Percentiles rank a stretch among this genome's conserved stretches.
Evolutionary conservation across 257 asterid genomes (phyloP).

Genomic region (Leonotis leonurus): DNA sequence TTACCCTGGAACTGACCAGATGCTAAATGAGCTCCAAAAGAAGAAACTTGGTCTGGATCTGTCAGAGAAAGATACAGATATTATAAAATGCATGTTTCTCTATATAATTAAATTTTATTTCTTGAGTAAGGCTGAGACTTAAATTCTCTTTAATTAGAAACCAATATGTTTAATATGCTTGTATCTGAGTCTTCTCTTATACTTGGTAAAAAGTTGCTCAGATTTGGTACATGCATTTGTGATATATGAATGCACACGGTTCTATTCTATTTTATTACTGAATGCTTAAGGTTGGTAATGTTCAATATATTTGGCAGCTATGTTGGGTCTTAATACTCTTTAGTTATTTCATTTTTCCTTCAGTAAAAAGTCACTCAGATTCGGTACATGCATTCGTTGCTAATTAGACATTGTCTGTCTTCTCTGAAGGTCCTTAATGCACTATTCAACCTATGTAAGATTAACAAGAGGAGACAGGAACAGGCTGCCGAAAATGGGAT

Average conservation of each 20-base stretch:
- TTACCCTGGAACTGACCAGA: background rate
- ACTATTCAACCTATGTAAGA: constrained; percentile 94
- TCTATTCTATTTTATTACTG: background rate
- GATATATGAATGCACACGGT: background rate
- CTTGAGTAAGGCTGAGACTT: no score
- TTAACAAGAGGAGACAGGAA: constrained; percentile 97
- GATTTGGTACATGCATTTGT: background rate
- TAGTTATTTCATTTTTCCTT: background rate
- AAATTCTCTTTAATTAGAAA: no score
- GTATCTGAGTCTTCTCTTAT: no score
- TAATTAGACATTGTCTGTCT: constrained; percentile 22
- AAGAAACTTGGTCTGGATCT: background rate
- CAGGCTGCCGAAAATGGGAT: constrained; percentile 99
- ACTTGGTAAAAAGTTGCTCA: no score
- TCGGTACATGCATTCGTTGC: no score
- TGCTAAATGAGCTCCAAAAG: background rate
- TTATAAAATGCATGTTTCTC: no score
- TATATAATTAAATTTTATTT: no score
- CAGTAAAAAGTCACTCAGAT: no score
- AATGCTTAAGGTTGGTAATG: background rate
- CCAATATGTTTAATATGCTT: background rate
- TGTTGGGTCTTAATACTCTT: background rate
- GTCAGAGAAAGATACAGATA: background rate
- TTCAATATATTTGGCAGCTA: background rate
- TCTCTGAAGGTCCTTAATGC: constrained; percentile 88